Conservation (phyloP, 768 basidiomycete species). For the Polyporus arcularius region DNA sequence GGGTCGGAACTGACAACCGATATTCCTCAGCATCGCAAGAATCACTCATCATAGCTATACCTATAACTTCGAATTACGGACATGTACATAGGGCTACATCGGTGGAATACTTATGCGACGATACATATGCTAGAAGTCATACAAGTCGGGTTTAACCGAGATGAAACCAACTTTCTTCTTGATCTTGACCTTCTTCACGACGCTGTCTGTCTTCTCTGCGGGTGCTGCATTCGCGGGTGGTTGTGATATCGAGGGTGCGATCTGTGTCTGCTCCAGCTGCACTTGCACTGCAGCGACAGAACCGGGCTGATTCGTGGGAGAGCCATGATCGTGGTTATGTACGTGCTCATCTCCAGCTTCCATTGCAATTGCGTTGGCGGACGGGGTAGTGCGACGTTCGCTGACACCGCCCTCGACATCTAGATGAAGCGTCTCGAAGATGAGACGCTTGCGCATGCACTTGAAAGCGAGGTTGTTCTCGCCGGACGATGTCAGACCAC, state of each 20-base stretch:
- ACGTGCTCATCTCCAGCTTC: conserved; percentile 21
- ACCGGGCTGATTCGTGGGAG: conserved; percentile 3
- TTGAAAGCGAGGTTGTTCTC: conserved; percentile 97
- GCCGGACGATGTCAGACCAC: conserved; percentile 75
- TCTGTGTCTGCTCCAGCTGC: conserved; percentile 40
- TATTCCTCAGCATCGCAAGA: not conserved
- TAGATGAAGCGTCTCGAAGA: conserved; percentile 91
- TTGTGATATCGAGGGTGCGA: not conserved
- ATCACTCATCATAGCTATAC: not conserved
- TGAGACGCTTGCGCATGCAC: conserved; percentile 81
- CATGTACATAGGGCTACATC: conserved; percentile 16
- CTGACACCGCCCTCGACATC: conserved; percentile 84
- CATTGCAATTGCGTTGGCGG: conserved; percentile 28
- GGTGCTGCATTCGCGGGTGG: not conserved
- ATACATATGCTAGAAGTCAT: conserved; percentile 56
- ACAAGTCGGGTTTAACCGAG: conserved; percentile 67
- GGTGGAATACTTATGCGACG: conserved; percentile 1
- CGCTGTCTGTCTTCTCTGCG: conserved; percentile 3
- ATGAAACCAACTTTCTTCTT: conserved; percentile 72
- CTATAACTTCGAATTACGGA: conserved; percentile 1
- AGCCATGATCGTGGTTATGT: conserved; percentile 16
- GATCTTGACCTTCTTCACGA: conserved; percentile 49
- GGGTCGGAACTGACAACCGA: too few relatives aligned
- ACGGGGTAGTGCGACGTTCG: conserved; percentile 68
- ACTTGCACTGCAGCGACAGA: conserved; percentile 43